Conservation (phyloP, 1,284 basidiomycete species). For the Ustilago lituana region DNA sequence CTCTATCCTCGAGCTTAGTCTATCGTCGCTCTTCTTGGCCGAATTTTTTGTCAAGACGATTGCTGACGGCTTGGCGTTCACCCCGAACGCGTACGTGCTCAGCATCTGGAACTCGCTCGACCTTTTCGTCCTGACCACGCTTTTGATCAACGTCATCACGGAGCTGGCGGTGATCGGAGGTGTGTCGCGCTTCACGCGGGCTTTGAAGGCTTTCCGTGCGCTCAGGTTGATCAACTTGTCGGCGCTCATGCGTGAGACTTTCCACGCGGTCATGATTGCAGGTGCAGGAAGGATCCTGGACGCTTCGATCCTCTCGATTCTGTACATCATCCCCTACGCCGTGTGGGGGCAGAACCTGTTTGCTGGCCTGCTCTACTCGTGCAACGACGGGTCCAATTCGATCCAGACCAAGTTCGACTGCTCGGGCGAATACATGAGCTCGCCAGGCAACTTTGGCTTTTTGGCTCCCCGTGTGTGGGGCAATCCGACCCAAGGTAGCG, state of each 20-base stretch:
- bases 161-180: constrained; percentile 79
- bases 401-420: constrained; percentile 76
- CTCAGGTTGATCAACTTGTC: constrained; percentile 83
- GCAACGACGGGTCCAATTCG: constrained; percentile 76
- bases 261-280: constrained; percentile 89
- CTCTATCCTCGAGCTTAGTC: constrained; percentile 80
- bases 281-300: constrained; percentile 87
- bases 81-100: constrained; percentile 91
- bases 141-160: constrained; percentile 83
- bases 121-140: constrained; percentile 82
- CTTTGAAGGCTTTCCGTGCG: constrained; percentile 88
- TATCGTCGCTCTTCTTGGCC: constrained; percentile 79
- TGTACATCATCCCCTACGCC: constrained; percentile 94
- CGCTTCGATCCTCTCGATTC: constrained; percentile 87
- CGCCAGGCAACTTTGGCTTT: constrained; percentile 73
- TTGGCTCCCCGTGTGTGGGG: constrained; percentile 86
- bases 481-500: constrained; percentile 83
- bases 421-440: constrained; percentile 75
- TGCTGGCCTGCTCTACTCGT: constrained; percentile 81
- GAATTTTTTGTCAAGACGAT: constrained; percentile 91
- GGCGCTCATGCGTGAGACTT: constrained; percentile 81
- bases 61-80: constrained; percentile 86
- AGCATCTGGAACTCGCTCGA: constrained; percentile 94
- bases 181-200: constrained; percentile 81
- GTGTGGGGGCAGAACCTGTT: constrained; percentile 98